phyloP scores from a whole-genome alignment of 2,329 filamentous ascomycete species.

The Myriosclerotinia curreyana region DNA sequence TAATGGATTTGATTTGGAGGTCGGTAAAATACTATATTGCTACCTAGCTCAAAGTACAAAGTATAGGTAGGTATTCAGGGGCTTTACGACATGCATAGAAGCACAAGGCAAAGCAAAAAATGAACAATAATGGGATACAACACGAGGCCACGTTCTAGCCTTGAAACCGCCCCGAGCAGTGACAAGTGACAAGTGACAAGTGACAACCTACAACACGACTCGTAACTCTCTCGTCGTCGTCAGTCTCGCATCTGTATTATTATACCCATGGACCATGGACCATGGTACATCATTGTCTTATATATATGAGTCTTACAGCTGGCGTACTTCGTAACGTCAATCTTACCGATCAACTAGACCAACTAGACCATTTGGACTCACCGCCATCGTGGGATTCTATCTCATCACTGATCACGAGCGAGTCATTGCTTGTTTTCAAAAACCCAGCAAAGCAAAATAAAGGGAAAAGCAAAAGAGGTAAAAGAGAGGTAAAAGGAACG shows the following conservation, averaged over 20 bases:
- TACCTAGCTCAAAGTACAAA: slow-evolving; percentile 10
- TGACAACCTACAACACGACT: slow-evolving; percentile 8
- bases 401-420: slow-evolving; percentile 16
- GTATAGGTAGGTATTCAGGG: too few species aligned
- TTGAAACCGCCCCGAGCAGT: slow-evolving; percentile 15
- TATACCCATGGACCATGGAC: too few species aligned
- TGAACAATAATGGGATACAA: neutral
- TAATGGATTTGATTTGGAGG: neutral
- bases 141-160: slow-evolving; percentile 19
- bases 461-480: slow-evolving; percentile 4
- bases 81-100: slow-evolving; percentile 19
- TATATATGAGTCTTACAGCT: slow-evolving; percentile 2
- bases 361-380: slow-evolving; percentile 11
- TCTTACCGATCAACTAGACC: slow-evolving; percentile 9
- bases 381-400: slow-evolving; percentile 15
- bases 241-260: neutral
- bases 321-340: slow-evolving; percentile 1
- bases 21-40: slow-evolving; percentile 9
- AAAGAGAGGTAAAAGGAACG: neutral
- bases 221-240: slow-evolving; percentile 1
- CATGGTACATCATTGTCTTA: too few species aligned
- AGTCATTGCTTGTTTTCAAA: slow-evolving; percentile 3
- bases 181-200: too few species aligned
- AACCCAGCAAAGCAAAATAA: too few species aligned
- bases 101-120: slow-evolving; percentile 18